Percentiles rank a stretch among this genome's conserved stretches.
These are phyloP conservation scores for Cardamine chenopodiifolia DNA, from an alignment of 345 rosid genomes.

Conservation along the genomic window DNA sequence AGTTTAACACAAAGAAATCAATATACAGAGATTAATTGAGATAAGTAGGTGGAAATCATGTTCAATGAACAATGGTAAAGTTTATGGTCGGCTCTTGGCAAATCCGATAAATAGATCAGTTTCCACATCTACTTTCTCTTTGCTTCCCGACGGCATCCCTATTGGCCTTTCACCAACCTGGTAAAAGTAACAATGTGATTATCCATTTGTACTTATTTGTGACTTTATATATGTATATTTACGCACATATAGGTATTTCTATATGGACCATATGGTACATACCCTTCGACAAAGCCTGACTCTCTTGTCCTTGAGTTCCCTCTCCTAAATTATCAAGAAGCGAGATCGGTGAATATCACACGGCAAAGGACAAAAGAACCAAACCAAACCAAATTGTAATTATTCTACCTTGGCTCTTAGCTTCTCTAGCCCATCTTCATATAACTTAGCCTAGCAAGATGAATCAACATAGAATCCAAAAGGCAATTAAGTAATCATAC, in stretches of 20 bases:
- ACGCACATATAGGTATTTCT: neutral
- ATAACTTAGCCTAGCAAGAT: slow-evolving; percentile 50
- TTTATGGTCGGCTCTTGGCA: slow-evolving; percentile 35
- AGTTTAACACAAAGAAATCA: neutral
- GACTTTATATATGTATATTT: neutral
- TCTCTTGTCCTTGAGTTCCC: slow-evolving; percentile 52
- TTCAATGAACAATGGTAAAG: neutral
- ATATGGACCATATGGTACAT: slow-evolving; percentile 20
- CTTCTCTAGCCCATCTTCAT: slow-evolving; percentile 50
- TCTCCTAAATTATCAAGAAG: slow-evolving; percentile 47
- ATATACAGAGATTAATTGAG: neutral
- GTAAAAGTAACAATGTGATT: neutral
- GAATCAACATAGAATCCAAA: neutral
- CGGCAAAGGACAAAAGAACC: neutral
- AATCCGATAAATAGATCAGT: slow-evolving; percentile 56
- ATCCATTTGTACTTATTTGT: neutral
- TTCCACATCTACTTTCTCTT: slow-evolving; percentile 46
- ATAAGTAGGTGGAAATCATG: neutral
- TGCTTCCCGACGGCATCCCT: slow-evolving; percentile 1
- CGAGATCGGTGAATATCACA: neutral
- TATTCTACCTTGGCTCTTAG: slow-evolving; percentile 50
- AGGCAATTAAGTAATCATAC: neutral
- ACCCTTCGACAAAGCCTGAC: slow-evolving; percentile 50
- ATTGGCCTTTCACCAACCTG: slow-evolving; percentile 14
- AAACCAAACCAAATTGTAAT: slow-evolving; percentile 1